Percentiles rank a stretch among this genome's conserved stretches.
These are phyloP conservation scores for Fragilariopsis cylindrus DNA, from an alignment of 108 stramenopile genomes.

Conservation along the genomic window DNA sequence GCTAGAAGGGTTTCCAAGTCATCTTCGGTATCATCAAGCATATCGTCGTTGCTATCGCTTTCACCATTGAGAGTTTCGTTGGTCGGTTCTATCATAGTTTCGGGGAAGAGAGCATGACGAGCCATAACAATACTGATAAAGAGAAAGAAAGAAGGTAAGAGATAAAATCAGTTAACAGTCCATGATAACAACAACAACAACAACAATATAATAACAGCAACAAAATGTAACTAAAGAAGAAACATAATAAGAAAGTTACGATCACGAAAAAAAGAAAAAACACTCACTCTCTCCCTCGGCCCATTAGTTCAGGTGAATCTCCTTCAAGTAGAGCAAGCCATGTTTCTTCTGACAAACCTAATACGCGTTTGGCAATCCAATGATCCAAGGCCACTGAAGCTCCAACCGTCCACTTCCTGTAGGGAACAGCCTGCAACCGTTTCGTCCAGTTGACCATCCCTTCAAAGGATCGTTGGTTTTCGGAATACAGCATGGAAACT, in stretches of 20 bases:
- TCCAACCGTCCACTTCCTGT: conserved; percentile 80
- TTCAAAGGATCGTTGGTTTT: conserved; percentile 61
- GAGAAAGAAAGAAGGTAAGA: neutral
- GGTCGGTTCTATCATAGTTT: conserved; percentile 45
- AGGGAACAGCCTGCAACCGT: conserved; percentile 71
- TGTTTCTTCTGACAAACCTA: conserved; percentile 70
- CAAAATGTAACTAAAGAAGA: neutral
- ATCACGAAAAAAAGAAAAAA: conserved; percentile 19
- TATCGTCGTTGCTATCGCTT: conserved; percentile 32
- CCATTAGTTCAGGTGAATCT: conserved; percentile 53
- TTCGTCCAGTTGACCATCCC: conserved; percentile 77
- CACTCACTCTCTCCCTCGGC: conserved; percentile 41
- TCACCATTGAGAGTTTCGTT: conserved; percentile 32
- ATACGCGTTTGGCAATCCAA: conserved; percentile 80
- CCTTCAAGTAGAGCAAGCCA: conserved; percentile 75
- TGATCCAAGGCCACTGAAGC: conserved; percentile 84
- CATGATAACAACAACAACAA: neutral
- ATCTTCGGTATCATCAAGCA: conserved; percentile 27
- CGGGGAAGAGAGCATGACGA: conserved; percentile 79
- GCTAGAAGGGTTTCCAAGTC: conserved; percentile 29
- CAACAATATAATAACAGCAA: neutral
- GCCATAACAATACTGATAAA: conserved; percentile 53
- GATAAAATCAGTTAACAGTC: neutral
- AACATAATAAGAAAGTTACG: conserved; percentile 14
- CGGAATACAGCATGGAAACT: conserved; percentile 30